phyloP scores from a whole-genome alignment of 306 rosid genomes.

The Vicia faba region DNA sequence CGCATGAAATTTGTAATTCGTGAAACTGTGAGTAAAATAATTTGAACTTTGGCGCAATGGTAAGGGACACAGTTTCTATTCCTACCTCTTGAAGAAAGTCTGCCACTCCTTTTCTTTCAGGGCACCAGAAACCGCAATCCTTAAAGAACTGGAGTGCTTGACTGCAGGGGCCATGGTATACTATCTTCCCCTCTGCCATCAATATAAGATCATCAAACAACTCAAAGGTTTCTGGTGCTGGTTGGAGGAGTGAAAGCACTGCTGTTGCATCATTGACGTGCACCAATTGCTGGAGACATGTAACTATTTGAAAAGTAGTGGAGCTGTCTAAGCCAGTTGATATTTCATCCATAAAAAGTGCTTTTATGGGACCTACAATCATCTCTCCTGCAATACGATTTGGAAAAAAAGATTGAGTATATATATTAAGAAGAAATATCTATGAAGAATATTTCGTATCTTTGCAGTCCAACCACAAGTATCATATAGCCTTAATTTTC shows the following conservation, averaged over 20 bases:
- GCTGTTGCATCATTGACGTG: conserved; percentile 73
- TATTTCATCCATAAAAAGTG: conserved; percentile 87
- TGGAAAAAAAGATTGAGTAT: neutral
- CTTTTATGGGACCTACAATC: conserved; percentile 78
- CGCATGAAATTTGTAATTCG: conserved; percentile 35
- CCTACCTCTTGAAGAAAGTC: conserved; percentile 84
- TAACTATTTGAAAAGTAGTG: conserved; percentile 73
- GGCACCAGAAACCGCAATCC: conserved; percentile 83
- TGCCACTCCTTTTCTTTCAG: conserved; percentile 88
- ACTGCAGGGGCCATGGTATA: conserved; percentile 68
- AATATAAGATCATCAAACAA: conserved; percentile 77
- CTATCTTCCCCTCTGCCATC: conserved; percentile 81
- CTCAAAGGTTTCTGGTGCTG: conserved; percentile 82
- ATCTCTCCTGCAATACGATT: conserved; percentile 67
- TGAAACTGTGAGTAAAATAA: conserved; percentile 21
- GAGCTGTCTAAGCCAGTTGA: conserved; percentile 88
- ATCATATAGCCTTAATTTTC: conserved; percentile 26
- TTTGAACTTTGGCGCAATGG: conserved; percentile 17
- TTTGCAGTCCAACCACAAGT: conserved; percentile 31
- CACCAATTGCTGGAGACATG: conserved; percentile 76
- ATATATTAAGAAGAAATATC: neutral
- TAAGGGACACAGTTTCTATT: conserved; percentile 24
- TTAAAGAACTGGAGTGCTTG: conserved; percentile 59
- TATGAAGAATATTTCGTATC: conserved; percentile 9
- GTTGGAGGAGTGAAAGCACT: conserved; percentile 84